phyloP scores from a whole-genome alignment of 179 eudicot genomes.

The Beta macrorhiza region DNA sequence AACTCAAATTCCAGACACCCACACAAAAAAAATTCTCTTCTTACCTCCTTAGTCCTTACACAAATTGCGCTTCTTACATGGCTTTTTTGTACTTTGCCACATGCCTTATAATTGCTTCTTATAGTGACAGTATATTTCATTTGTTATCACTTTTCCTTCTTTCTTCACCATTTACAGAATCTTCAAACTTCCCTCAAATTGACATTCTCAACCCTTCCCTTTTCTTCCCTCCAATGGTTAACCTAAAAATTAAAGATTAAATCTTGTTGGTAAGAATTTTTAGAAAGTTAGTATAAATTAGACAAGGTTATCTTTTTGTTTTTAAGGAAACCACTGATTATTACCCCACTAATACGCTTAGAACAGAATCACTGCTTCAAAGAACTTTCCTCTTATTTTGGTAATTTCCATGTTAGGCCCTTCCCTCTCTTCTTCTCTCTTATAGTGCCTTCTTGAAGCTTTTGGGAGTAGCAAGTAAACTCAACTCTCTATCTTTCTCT shows the following conservation, averaged over 20 bases:
- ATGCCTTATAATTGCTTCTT: neutral
- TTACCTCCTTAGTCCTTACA: slow-evolving; percentile 3
- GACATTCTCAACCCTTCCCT: neutral
- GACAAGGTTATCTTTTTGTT: neutral
- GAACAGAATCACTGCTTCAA: slow-evolving; percentile 12
- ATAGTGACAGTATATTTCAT: neutral
- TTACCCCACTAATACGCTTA: slow-evolving; percentile 4
- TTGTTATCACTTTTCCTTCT: slow-evolving; percentile 10
- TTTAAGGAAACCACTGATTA: neutral
- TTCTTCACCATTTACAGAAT: slow-evolving; percentile 16
- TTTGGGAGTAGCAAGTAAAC: slow-evolving; percentile 18
- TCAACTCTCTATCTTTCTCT: slow-evolving; percentile 11
- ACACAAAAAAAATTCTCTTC: neutral
- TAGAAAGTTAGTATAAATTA: too few relatives aligned
- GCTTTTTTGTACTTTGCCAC: slow-evolving; percentile 18
- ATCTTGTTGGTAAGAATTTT: too few relatives aligned
- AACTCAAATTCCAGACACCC: slow-evolving; percentile 15
- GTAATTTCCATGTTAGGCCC: slow-evolving; percentile 24
- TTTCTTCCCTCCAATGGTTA: neutral
- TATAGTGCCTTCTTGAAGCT: slow-evolving; percentile 31
- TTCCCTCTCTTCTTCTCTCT: slow-evolving; percentile 2
- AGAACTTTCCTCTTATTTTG: slow-evolving; percentile 19
- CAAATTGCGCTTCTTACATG: slow-evolving; percentile 13
- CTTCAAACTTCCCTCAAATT: neutral
- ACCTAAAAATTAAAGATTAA: too few relatives aligned